Evolutionary conservation across 2,329 filamentous ascomycete species (phyloP).

Genomic region (Penicillium hordei): DNA sequence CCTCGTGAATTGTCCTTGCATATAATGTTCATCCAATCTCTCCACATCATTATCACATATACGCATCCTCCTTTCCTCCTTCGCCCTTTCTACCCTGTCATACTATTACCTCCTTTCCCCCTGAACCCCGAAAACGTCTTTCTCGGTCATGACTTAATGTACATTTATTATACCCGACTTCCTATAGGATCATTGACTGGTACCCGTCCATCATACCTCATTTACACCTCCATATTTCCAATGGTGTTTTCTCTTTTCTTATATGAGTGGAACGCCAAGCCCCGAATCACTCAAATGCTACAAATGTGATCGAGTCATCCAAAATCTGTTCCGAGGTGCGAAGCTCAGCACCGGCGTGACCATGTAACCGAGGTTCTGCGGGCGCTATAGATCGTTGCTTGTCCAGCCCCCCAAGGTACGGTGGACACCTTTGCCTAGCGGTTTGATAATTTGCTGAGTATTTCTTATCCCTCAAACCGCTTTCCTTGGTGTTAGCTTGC

Average conservation of each 20-base stretch:
- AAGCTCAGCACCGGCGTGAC: background rate
- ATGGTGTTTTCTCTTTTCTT: background rate
- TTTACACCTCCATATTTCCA: background rate
- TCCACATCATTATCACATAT: background rate
- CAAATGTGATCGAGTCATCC: background rate
- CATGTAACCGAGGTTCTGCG: background rate
- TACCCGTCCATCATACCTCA: background rate
- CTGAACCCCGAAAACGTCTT: background rate
- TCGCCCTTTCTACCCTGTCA: background rate
- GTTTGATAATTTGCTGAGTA: background rate
- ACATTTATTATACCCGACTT: constrained; percentile 26
- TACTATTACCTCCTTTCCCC: background rate
- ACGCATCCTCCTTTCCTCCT: background rate
- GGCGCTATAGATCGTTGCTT: background rate
- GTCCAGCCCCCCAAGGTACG: background rate
- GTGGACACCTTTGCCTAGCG: background rate
- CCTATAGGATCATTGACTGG: constrained; percentile 5
- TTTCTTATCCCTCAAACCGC: background rate
- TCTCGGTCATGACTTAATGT: constrained; percentile 24
- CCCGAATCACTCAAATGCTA: background rate
- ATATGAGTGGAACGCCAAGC: background rate
- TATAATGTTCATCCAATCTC: background rate
- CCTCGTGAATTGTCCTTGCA: background rate
- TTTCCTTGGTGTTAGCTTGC: background rate
- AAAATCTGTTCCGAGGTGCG: background rate